Evolutionary conservation across 2,329 filamentous ascomycete species (phyloP), one percentile per base, ranked within the genome.

Genomic region (Cercospora berteroae): DNA sequence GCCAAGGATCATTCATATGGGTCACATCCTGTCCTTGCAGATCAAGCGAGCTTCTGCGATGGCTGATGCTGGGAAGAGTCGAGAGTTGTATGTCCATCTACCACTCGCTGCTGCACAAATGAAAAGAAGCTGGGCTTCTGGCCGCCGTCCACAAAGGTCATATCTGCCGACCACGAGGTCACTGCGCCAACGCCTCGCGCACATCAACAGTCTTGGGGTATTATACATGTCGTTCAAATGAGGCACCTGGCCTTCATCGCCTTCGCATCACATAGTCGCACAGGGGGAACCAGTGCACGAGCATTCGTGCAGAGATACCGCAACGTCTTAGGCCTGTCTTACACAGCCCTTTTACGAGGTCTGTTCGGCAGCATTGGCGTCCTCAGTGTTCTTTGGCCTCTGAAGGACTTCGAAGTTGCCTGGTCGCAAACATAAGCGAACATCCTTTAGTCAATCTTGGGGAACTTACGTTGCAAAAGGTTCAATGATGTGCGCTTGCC

Each of bases 391-490:
- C 29, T 70, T 74, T 18, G 78, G 79, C 63, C 74, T 77, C 67
- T 80, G 80, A 67, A 86, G 81, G 58, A 84, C 79, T 70, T 86
- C 83, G 62, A 86, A 75, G 71, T 76, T 80, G 72, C 77, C 84
- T 86, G 68, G 31, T 20, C 52, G n/a, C 13, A 52, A 2, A 18
- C 36, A 18, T 39, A 23, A 64, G 48, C 18, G 31, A 56, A 23
- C 13, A 2, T 57, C 6, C 27, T 16, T 9, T 31, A 2, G 29
- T 18, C n/a, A 66, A 63, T 63, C 13, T 68, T 36, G 50, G 48
- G 44, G n/a, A 16, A 85, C 91, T 76, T 88, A 96, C 94, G 89
- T 82, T 97, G 93, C 60, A 90, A 80, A 74, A 98, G 84, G 80
- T 83, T 94, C 76, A 97, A 79, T 60, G 82, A 77, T 64, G 80